Percentiles rank a stretch among this genome's conserved stretches.
Conservation (phyloP, 129 eudicot genomes). For the Chrysanthemum seticuspe region DNA sequence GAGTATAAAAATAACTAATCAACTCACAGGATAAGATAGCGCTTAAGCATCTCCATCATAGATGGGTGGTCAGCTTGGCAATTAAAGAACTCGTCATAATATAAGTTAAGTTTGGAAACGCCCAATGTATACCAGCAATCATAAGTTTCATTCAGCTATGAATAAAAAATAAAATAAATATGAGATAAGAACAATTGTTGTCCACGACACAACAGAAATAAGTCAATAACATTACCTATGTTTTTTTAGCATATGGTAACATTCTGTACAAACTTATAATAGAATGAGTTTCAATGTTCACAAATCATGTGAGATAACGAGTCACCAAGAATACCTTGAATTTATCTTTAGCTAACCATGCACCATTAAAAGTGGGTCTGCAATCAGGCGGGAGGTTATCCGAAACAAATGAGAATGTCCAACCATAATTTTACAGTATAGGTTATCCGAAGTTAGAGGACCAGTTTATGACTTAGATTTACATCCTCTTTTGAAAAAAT, state of each 20-base stretch:
- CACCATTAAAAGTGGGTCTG: conserved; percentile 82
- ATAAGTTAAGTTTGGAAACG: conserved; percentile 59
- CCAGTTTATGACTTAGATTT: too few species aligned
- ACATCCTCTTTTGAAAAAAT: too few species aligned
- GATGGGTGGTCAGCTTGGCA: conserved; percentile 82
- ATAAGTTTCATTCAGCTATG: conserved; percentile 83
- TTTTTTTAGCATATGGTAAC: too few species aligned
- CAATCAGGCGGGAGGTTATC: conserved; percentile 67
- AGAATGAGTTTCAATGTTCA: conserved; percentile 1
- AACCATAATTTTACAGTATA: too few species aligned
- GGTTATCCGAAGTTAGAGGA: too few species aligned
- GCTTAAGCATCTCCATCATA: conserved; percentile 65
- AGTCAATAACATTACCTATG: too few species aligned
- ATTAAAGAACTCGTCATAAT: conserved; percentile 61
- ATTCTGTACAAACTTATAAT: neutral
- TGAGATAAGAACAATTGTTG: neutral
- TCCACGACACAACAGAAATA: too few species aligned
- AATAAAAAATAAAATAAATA: conserved; percentile 13
- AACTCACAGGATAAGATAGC: conserved; percentile 82
- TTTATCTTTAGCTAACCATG: conserved; percentile 75
- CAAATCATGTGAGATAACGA: conserved; percentile 7
- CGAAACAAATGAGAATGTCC: too few species aligned
- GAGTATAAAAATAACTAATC: neutral
- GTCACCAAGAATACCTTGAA: conserved; percentile 57
- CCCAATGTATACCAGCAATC: conserved; percentile 96